Base-by-base conservation (phyloP, 1,284 basidiomycete genomes). In the Phylloporus sp. region DNA sequence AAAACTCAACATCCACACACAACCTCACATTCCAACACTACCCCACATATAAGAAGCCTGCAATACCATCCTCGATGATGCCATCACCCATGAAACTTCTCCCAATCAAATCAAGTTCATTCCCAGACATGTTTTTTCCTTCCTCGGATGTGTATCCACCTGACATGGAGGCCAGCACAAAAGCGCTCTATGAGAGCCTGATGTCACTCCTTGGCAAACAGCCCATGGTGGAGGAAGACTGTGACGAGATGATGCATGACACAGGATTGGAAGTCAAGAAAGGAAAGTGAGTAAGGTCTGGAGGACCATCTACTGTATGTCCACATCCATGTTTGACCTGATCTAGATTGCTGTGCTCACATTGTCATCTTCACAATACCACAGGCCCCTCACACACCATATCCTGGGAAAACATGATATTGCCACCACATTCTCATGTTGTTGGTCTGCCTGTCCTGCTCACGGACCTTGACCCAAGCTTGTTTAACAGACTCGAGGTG, bases 171-270 rank as follows among this genome's bases (percentile, higher is more conserved):
- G 55, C 65, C 24, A 66, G 72, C 22, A 60, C 69, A 11, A 74
- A 75, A 47, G 85, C 82, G 24, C 76, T 92, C 28, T 84, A 89
- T 64, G 86, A 88, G 63, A 88, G 84, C 64, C 83, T 92, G 51
- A 84, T 84, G 6, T 82, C 84, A n/a, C 72, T 90, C 59, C 76
- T 91, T 13, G 90, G 90, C 10, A 92, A 92, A 73, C 79, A 89
- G 20, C 79, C 80, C 31, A 77, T 81, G 37, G 75, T 77, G 2
- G 83, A 84, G 17, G 81, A 81, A 17, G 79, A 79, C 13, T n/a
- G 50, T 10, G 44, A 53, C 31, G 63, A 59, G 32, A 59, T 60
- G 22, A 67, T 51, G 44, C 68, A 49, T n/a, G 58, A 60, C 11
- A 49, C 17, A 4, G 15, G 15, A 0, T n/a, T 77, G 74, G 53